Base-by-base conservation (phyloP, 768 basidiomycete genomes). In the Porphyrellus cyaneotinctus region DNA sequence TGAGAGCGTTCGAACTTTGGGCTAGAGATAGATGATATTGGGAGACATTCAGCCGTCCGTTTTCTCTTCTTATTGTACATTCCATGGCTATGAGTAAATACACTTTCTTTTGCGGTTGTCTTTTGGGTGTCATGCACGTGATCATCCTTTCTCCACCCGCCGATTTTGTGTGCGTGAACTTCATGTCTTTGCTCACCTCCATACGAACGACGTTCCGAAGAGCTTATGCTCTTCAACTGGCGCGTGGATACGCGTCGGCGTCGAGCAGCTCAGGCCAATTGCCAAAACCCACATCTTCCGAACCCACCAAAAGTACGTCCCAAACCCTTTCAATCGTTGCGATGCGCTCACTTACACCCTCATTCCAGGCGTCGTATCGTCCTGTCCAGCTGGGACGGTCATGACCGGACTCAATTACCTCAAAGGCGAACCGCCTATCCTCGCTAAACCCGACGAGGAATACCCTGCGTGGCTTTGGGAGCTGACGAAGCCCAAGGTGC, bases 381-480 rank as follows among this genome's bases (percentile, higher is more conserved):
- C 85, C 28, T 93, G 91, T 67, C 62, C 77, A 8, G 73, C 82
- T 14, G 85, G 87, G 52, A 93, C 91, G 9, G 73, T 88, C 6
- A 67, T 97, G n/a, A 74, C 75, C n/a, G 93, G 92, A 3, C 64
- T 89, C 7, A 85, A 88, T 61, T 92, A 90, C 62, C 75, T 92
- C 48, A 95, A 95, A 68, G 85, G 81, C 47, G 88, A 94, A 63
- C 72, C 80, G 0, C 84, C 89, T 7, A 82, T 95, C 0, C 67
- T 90, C 22, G 89, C 94, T 2, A 70, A 78, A 12, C 74, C 87
- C 0, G 94, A 97, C 68, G 85, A 88, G 39, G 83, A 85, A 59
- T 95, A 97, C 67, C 94, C 94, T 4, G 67, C 80, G 8, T 97
- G 94, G 94, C 68, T 97, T 36, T 97, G 94, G 94, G 84, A 77